Evolutionary conservation across 75 land plant species (phyloP).

Genomic region (Selaginella tamariscina): DNA sequence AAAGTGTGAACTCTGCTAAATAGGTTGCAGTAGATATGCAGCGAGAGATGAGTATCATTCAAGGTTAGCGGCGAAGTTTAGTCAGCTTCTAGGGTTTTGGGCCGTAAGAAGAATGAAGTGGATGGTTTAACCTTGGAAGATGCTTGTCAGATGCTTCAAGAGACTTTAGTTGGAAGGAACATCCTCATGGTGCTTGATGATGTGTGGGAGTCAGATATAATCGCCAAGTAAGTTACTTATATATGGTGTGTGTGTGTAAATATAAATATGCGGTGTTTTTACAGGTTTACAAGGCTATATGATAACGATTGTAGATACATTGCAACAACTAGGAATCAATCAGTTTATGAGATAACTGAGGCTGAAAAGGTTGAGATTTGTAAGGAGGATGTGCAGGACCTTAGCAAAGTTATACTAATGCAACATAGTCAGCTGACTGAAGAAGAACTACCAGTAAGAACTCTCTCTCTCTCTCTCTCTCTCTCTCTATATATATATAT

Average conservation of each 20-base stretch:
- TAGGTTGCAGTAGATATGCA: too few species aligned
- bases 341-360: constrained; percentile 2
- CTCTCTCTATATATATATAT: not conserved
- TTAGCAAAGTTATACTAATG: not conserved
- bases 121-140: constrained; percentile 31
- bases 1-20: too few species aligned
- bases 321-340: constrained; percentile 1
- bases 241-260: too few species aligned
- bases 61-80: constrained; percentile 29
- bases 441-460: constrained; percentile 4
- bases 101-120: constrained; percentile 17
- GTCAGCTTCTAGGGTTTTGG: constrained; percentile 24
- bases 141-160: constrained; percentile 18
- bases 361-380: constrained; percentile 2
- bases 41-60: constrained; percentile 43
- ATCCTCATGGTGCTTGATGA: constrained; percentile 2
- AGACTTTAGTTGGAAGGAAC: constrained; percentile 1
- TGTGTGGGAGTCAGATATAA: constrained; percentile 11
- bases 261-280: too few species aligned
- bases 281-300: constrained; percentile 3
- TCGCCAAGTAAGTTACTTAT: too few species aligned
- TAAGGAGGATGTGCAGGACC: constrained; percentile 1
- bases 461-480: not conserved
- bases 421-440: not conserved
- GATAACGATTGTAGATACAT: not conserved